Evolutionary conservation across 1,284 basidiomycete genomes (phyloP), one percentile per base, ranked within the genome.

Genomic region (Peniophora sp.): DNA sequence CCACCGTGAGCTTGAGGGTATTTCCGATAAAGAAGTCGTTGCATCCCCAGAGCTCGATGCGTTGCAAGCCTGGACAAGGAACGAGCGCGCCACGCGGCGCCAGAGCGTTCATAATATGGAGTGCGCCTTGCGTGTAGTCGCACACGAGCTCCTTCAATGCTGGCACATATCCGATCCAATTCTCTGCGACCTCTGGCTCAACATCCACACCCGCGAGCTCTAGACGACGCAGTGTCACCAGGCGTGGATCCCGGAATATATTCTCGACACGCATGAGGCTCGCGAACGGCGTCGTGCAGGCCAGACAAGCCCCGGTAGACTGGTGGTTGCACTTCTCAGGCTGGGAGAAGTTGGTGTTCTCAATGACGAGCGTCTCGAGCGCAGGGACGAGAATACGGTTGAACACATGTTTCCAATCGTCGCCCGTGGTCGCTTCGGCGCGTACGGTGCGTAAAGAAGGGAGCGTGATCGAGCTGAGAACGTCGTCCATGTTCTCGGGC

Each of bases 31-130:
- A 58, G 50, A 79, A 61, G 56, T 77, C 74, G 38, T 61, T 52
- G 60, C 77, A 81, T 47, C 66, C 66, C 71, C 72, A 77, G 49
- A 82, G 65, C 23, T 71, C 65, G 35, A 81, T 62, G 17, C 69
- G 66, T 55, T 74, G 71, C 47, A 81, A 66, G 14, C 65, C 65
- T 17, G 78, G 74, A 57, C 79, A 81, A 45, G 72, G 68, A 65
- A 63, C 67, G 57, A 36, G 63, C 65, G 54, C 58, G 59, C 52
- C 58, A 54, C 27, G 27, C 27, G 27, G 27, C 59, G 52, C 67
- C 59, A 49, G 57, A 45, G 61, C 65, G 65, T 41, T 58, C 52
- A 59, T 68, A 65, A 54, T 48, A 23, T 54, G 50, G 2, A 55
- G 58, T 12, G 61, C 60, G 12, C 66, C 64, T 2, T 54, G 58